Evolutionary conservation across 2,329 filamentous ascomycete species (phyloP), one percentile per base, ranked within the genome.

Genomic region (Colletotrichum tropicale): DNA sequence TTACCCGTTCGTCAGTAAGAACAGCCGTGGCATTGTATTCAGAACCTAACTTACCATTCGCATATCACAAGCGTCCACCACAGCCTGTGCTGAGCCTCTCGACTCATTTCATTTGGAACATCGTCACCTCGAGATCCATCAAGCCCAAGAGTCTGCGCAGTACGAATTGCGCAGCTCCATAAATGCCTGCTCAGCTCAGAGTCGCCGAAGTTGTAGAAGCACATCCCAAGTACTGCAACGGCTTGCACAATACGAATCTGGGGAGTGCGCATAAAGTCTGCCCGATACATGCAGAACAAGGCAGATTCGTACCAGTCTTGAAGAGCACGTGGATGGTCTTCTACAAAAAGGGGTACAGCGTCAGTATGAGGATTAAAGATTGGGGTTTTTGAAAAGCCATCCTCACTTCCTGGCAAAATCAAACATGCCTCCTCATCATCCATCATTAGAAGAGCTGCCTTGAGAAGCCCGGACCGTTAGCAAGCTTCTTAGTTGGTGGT

Each of bases 171-270:
- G 52, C 67, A 77, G 30, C 65, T 75, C 72, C 78, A 76, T 21
- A 79, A n/a, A 62, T 69, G 70, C 8, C 32, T 30, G n/a, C 71
- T 48, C 4, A 79, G 43, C 3, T 70, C 66, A 13, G 69, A 36
- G 55, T 78, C 77, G 3, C 77, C 78, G 24, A 78, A 71, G 36
- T 72, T 77, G 56, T 68, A 62, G 34, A 79, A 79, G 36, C 71
- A 70, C 36, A 78, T 79, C 30, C 77, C 76, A 10, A 79, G 71
- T 8, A 78, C 76, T 13, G 78, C 78, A 48, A 79, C 69, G 6
- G 78, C 65, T 66, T 78, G 78, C 6, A 79, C 67, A 38, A 60
- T 71, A 18, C 62, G 60, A 13, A 79, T 32, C 21, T 77, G 34
- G 10, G 24, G 38, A 18, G 32, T 64, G 38, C 73, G 52, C 66